Conservation (phyloP, 1,284 basidiomycete species). For the Ganoderma lucidum region DNA sequence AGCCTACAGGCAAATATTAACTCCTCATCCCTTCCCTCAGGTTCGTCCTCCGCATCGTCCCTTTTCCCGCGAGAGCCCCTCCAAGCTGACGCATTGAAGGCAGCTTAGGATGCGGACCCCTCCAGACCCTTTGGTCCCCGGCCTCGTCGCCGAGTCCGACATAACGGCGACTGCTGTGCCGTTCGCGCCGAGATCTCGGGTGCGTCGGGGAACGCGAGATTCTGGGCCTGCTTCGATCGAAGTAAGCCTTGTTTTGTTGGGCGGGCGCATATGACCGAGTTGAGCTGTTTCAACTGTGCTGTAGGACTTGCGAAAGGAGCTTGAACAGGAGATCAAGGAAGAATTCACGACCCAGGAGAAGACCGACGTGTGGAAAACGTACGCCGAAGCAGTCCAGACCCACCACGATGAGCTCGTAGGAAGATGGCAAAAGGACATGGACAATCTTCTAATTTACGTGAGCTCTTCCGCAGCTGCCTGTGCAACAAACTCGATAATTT, state of each 20-base stretch:
- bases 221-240: not conserved
- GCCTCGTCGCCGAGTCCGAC: not conserved
- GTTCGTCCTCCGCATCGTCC: not conserved
- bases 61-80: not conserved
- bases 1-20: not conserved
- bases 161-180: not conserved
- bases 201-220: not conserved
- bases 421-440: constrained; percentile 16
- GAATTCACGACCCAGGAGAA: not conserved
- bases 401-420: constrained; percentile 15
- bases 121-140: not conserved
- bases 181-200: not conserved
- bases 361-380: not conserved
- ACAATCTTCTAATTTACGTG: constrained; percentile 17
- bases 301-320: constrained; percentile 1
- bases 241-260: not conserved
- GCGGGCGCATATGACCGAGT: too few species aligned
- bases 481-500: not conserved
- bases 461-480: not conserved
- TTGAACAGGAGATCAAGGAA: not conserved
- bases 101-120: not conserved
- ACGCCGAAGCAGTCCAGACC: constrained; percentile 6
- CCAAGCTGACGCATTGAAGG: not conserved
- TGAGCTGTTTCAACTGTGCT: not conserved
- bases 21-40: not conserved